Evolutionary conservation across 495 filamentous ascomycete species (phyloP).

Genomic region (Aspergillus baeticus): DNA sequence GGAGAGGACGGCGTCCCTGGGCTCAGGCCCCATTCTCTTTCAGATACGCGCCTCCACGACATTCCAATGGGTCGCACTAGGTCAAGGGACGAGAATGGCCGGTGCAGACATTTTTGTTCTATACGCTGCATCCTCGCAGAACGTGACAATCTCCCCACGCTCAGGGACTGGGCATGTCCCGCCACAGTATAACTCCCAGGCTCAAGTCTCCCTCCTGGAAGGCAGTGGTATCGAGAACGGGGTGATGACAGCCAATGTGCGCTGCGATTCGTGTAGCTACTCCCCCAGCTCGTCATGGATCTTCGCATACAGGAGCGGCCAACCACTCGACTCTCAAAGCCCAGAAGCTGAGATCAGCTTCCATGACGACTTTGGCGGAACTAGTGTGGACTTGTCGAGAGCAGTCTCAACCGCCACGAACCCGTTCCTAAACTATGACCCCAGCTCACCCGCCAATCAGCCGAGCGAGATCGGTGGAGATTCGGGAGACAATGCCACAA

Average conservation of each 20-base stretch:
- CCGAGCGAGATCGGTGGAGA: not conserved
- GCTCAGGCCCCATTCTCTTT: slow-evolving; percentile 53
- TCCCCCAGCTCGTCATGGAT: slow-evolving; percentile 58
- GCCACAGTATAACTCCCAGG: slow-evolving; percentile 52
- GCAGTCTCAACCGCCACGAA: slow-evolving; percentile 53
- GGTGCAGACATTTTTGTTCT: slow-evolving; percentile 69
- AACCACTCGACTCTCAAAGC: slow-evolving; percentile 53
- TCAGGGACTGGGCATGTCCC: slow-evolving; percentile 49
- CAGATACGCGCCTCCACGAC: slow-evolving; percentile 61
- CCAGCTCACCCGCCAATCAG: not conserved
- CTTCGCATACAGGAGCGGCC: slow-evolving; percentile 60
- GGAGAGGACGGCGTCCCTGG: slow-evolving; percentile 24
- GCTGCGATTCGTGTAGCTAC: slow-evolving; percentile 55
- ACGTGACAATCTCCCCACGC: slow-evolving; percentile 67
- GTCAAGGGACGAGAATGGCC: slow-evolving; percentile 60
- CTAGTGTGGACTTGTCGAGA: slow-evolving; percentile 53
- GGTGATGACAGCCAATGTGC: slow-evolving; percentile 64
- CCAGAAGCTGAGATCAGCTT: slow-evolving; percentile 47
- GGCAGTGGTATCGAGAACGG: slow-evolving; percentile 56
- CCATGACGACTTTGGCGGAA: slow-evolving; percentile 54
- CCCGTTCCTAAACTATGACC: slow-evolving; percentile 47
- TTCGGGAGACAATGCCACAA: not conserved
- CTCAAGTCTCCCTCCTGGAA: slow-evolving; percentile 52
- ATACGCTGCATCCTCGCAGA: slow-evolving; percentile 52
- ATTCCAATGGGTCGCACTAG: slow-evolving; percentile 64